Conservation (phyloP, 805 yeast genomes). For the Ogataea nakhonphanomensis region DNA sequence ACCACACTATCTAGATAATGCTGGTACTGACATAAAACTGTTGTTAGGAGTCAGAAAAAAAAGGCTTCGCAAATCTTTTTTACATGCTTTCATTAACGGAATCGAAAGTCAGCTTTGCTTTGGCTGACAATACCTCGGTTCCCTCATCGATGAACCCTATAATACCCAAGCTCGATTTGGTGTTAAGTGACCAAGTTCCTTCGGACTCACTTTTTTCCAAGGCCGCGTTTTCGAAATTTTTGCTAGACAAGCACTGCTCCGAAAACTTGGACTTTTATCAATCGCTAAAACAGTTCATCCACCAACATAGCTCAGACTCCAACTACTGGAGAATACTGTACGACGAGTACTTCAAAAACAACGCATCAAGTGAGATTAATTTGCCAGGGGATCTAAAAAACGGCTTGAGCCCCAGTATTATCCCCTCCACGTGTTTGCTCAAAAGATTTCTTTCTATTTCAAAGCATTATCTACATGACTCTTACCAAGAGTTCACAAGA, state of each 20-base stretch:
- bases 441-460: conserved; percentile 21
- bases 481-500: conserved; percentile 31
- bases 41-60: neutral
- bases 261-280: conserved; percentile 35
- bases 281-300: conserved; percentile 23
- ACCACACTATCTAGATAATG: conserved; percentile 1
- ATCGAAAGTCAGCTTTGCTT: neutral
- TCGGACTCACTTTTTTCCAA: conserved; percentile 24
- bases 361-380: conserved; percentile 31
- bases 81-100: conserved; percentile 4
- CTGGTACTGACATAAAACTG: conserved; percentile 12
- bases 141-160: conserved; percentile 1
- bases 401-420: conserved; percentile 13
- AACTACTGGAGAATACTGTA: conserved; percentile 29
- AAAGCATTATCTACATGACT: conserved; percentile 26
- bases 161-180: conserved; percentile 29
- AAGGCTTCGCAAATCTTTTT: neutral
- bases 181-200: conserved; percentile 26
- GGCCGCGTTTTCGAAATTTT: conserved; percentile 27
- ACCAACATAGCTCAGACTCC: conserved; percentile 11
- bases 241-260: conserved; percentile 31
- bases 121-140: neutral
- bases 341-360: conserved; percentile 26
- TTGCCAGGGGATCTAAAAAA: conserved; percentile 29
- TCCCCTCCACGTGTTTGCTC: conserved; percentile 21